Evolutionary conservation across 2,329 filamentous ascomycete genomes (phyloP), one percentile per base, ranked within the genome.

Genomic region (Fusarium aywerte): DNA sequence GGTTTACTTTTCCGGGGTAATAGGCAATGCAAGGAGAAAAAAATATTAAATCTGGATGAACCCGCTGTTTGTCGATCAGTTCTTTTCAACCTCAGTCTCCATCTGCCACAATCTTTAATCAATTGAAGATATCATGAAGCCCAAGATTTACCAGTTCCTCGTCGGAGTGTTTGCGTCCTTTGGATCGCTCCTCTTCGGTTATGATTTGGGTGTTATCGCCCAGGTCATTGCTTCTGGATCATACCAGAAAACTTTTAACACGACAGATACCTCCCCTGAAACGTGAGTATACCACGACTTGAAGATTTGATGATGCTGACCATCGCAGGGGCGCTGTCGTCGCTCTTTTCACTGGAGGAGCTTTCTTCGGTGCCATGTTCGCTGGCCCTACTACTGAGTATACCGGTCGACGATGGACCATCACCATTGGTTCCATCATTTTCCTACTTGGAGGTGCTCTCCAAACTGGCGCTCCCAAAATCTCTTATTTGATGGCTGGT

Each of bases 341-440:
- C 4, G 91, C 90, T 1, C 83, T 93, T 60, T 93, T 94, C 77
- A 94, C 91, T 0, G 89, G 91, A 57, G 84, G 84, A 18, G 90
- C 90, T 15, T 92, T 92, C 80, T 84, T 90, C 62, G 91, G 90
- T n/a, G 88, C 90, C 16, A 80, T 80, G 21, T 77, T 86, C 36
- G 91, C 88, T 38, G 90, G 91, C 58, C 83, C 85, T 2, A 74
- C 80, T 29, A 89, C 88, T 59, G 90, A 93, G 74, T 81, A 74
- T 49, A 77, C 92, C 3, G 92, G 92, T 39, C 84, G 92, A 65
- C 87, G 89, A 74, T 80, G 81, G 76, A 93, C 91, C 4, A 95
- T 95, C 72, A 77, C 90, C 51, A 78, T 90, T 25, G 92, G 91
- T 27, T 85, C 87, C 38, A 11, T 91, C 10, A 79, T 94, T 58